These are phyloP conservation scores for Picea engelmannii DNA, from an alignment of 83 land plant species.

Conservation along the genomic window DNA sequence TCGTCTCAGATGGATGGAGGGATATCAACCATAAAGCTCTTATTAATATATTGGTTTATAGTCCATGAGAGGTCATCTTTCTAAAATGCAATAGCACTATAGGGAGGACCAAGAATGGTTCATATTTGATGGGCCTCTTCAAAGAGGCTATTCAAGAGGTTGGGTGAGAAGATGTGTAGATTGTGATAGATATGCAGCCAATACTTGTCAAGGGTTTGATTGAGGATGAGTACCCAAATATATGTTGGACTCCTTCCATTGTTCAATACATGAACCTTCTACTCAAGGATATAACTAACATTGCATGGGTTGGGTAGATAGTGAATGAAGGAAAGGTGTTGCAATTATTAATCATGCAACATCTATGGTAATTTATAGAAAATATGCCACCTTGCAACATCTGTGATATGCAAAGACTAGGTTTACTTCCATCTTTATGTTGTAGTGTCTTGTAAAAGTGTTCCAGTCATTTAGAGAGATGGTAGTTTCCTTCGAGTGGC, in stretches of 20 bases:
- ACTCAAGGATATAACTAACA: background rate
- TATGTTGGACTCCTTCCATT: background rate
- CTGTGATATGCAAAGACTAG: background rate
- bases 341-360: background rate
- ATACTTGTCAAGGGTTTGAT: background rate
- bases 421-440: slow-evolving; percentile 1
- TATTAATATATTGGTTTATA: too few relatives aligned
- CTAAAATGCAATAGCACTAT: too few relatives aligned
- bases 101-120: too few relatives aligned
- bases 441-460: background rate
- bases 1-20: too few relatives aligned
- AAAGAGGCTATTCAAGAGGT: too few relatives aligned
- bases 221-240: background rate
- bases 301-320: background rate
- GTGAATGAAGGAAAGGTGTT: background rate
- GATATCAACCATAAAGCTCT: too few relatives aligned
- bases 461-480: background rate
- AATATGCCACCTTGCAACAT: background rate
- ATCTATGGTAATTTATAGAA: background rate
- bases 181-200: too few relatives aligned
- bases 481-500: background rate
- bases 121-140: too few relatives aligned
- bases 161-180: too few relatives aligned
- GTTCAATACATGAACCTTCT: background rate
- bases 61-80: too few relatives aligned